Conservation (phyloP, 2,329 filamentous ascomycete species). For the Kalmusia sp. region DNA sequence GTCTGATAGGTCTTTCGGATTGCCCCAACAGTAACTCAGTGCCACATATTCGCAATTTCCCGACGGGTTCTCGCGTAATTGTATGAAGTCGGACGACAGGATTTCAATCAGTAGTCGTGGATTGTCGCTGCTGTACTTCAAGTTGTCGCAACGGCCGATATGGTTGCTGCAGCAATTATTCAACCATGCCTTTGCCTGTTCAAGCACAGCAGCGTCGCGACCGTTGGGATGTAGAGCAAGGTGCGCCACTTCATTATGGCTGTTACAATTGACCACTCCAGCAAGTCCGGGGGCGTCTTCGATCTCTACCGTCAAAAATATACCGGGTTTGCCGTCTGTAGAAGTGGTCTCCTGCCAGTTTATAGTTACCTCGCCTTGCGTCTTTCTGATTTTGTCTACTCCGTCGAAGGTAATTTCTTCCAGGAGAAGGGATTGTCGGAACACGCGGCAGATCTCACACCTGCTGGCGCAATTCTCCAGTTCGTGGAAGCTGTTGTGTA, state of each 20-base stretch:
- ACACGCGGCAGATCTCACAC: conserved; percentile 11
- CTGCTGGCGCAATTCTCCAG: conserved; percentile 10
- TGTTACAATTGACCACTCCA: conserved; percentile 13
- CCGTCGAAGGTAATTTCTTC: conserved; percentile 14
- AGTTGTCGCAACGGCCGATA: conserved; percentile 12
- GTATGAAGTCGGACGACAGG: conserved; percentile 2
- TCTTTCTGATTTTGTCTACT: background rate
- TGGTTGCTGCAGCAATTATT: conserved; percentile 6
- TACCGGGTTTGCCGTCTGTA: background rate
- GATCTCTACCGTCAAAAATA: conserved; percentile 2
- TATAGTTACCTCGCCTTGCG: conserved; percentile 2
- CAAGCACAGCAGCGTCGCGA: conserved; percentile 2
- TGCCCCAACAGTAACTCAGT: conserved; percentile 15
- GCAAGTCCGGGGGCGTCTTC: background rate
- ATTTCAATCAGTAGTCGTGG: conserved; percentile 10
- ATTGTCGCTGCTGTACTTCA: conserved; percentile 10
- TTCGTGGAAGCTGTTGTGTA: conserved; percentile 15
- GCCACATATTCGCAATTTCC: conserved; percentile 8
- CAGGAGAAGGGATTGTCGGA: conserved; percentile 11
- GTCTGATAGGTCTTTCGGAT: background rate
- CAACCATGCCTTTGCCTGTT: conserved; percentile 12
- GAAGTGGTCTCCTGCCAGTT: conserved; percentile 3
- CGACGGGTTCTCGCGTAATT: conserved; percentile 1
- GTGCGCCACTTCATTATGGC: conserved; percentile 6
- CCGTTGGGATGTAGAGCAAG: conserved; percentile 8